Base-by-base conservation (phyloP, 805 yeast genomes). In the Starmerella geochares region DNA sequence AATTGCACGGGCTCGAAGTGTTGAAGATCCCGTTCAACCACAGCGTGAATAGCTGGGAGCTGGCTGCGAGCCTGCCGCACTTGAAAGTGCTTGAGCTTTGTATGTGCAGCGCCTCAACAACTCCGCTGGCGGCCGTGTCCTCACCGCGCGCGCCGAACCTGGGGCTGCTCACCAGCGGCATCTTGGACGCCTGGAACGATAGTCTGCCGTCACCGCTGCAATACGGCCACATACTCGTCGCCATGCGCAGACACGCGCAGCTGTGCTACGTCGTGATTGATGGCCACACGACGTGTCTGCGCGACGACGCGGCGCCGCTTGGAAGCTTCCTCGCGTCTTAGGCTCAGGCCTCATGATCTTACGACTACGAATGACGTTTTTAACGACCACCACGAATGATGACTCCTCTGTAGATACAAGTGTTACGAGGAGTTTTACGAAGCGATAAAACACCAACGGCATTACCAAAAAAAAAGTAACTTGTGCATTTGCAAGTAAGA, bases 161-260 rank as follows among this genome's bases (percentile, higher is more conserved):
- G 47, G 58, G 56, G 13, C 44, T 54, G 32, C 49, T 54, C 25
- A 49, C 57, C 16, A 52, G 55, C 38, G 59, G 60, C 2, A 43
- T 57, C 21, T 45, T 55, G 21, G 54, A 50, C 16, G 53, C 51
- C 38, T 57, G 58, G 55, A 50, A 57, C 46, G 58, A 55, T 41
- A 43, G 33, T 17, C 29, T 48, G 17, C 46, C 54, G 10, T 53
- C 55, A 13, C 59, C 60, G 10, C 44, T 58, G 16, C 56, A 54
- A 47, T 47, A 50, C 29, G 52, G 47, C 16, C 51, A 50, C 21
- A 31, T 58, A 16, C 27, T 57, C 16, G 49, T 46, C 7, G 49
- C 54, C 4, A 25, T 49, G 33, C 28, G 51, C 5, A 23, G 20
- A n/a, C 54, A 51, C 37, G 19, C 49, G 24, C 21, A 41, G 3